Evolutionary conservation across 345 rosid species (phyloP).

Genomic region (Syzygium aqueum): DNA sequence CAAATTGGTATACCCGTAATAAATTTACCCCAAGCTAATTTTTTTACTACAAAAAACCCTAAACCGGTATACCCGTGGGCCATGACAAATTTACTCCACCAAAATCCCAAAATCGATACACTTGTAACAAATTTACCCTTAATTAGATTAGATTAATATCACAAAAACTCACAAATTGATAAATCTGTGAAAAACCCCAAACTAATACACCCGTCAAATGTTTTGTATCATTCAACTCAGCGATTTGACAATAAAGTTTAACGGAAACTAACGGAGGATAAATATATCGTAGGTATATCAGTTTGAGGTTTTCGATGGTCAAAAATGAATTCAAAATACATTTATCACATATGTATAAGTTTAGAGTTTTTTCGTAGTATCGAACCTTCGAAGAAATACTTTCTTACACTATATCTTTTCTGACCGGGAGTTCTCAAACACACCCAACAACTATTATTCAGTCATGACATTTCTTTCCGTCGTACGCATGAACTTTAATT

Average conservation of each 20-base stretch:
- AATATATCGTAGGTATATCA: too few relatives aligned
- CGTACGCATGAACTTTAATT: background rate
- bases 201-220: accelerated
- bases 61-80: accelerated
- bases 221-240: accelerated
- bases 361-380: too few relatives aligned
- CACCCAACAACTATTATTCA: background rate
- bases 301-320: too few relatives aligned
- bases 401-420: too few relatives aligned
- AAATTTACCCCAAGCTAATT: too few relatives aligned
- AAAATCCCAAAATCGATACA: accelerated
- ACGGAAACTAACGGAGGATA: accelerated
- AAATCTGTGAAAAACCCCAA: accelerated
- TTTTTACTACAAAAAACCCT: accelerated
- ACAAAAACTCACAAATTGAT: accelerated
- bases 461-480: background rate
- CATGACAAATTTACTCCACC: accelerated
- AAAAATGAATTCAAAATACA: too few relatives aligned
- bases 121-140: accelerated
- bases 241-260: too few relatives aligned
- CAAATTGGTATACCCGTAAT: too few relatives aligned
- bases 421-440: background rate
- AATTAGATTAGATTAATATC: accelerated
- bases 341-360: accelerated
- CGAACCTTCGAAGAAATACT: too few relatives aligned